Percentiles rank a stretch among this genome's conserved stretches.
phyloP scores from a whole-genome alignment of 495 filamentous ascomycete genomes.

The Cercophora scortea region DNA sequence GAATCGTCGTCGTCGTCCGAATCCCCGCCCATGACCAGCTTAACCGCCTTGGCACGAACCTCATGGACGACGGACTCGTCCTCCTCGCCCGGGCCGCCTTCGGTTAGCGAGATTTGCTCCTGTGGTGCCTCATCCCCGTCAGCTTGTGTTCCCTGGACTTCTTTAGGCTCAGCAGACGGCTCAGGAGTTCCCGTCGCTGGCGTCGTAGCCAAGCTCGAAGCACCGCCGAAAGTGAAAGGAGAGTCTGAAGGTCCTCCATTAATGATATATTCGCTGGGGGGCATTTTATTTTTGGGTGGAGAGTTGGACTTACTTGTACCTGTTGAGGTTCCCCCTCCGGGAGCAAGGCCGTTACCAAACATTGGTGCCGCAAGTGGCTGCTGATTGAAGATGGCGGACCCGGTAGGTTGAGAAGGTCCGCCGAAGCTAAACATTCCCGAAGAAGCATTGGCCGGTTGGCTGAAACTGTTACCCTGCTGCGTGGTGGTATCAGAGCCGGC shows the following conservation, averaged over 20 bases:
- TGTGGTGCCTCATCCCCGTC: slow-evolving; percentile 44
- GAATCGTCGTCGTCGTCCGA: slow-evolving; percentile 29
- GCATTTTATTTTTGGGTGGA: slow-evolving; percentile 1
- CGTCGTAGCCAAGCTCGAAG: slow-evolving; percentile 47
- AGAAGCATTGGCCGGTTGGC: neutral
- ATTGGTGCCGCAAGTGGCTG: slow-evolving; percentile 17
- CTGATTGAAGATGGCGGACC: slow-evolving; percentile 12
- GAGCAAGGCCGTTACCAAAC: slow-evolving; percentile 26
- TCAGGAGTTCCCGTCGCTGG: slow-evolving; percentile 58
- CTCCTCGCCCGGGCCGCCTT: slow-evolving; percentile 60
- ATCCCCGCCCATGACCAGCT: slow-evolving; percentile 24
- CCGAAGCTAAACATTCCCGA: slow-evolving; percentile 16
- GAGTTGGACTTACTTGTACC: slow-evolving; percentile 31
- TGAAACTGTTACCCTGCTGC: slow-evolving; percentile 13
- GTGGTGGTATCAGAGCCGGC: slow-evolving; percentile 13
- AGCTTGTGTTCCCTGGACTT: slow-evolving; percentile 36
- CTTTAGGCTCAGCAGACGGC: slow-evolving; percentile 44
- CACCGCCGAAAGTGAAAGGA: slow-evolving; percentile 38
- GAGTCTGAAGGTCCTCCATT: slow-evolving; percentile 25
- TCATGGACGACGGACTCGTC: slow-evolving; percentile 59
- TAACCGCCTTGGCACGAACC: slow-evolving; percentile 54
- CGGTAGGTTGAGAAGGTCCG: slow-evolving; percentile 12
- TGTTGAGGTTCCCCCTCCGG: slow-evolving; percentile 30
- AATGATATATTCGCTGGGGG: slow-evolving; percentile 5
- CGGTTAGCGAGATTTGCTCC: slow-evolving; percentile 55